Percentiles rank a stretch among this genome's conserved stretches.
Conservation (phyloP, 345 rosid species). For the Populus ilicifolia region DNA sequence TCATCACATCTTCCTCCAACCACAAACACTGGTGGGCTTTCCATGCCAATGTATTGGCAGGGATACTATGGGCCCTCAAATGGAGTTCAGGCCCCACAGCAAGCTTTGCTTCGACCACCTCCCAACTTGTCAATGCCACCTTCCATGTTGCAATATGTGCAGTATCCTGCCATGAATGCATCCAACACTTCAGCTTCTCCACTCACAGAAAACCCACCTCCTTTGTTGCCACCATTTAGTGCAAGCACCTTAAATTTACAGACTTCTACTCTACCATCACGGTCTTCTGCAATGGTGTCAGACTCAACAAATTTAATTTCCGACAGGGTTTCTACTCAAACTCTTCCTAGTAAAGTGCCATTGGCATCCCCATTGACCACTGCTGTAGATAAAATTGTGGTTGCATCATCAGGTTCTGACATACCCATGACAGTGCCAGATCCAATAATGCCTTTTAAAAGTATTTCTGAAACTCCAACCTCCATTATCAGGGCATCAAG, state of each 20-base stretch:
- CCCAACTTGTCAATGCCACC: conserved; percentile 36
- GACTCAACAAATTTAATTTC: conserved; percentile 26
- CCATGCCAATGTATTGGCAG: conserved; percentile 50
- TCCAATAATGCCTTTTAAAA: conserved; percentile 25
- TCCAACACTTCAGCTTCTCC: conserved; percentile 26
- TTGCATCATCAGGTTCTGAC: conserved; percentile 11
- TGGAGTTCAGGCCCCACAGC: conserved; percentile 37
- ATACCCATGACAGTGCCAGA: conserved; percentile 17
- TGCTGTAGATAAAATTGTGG: conserved; percentile 16
- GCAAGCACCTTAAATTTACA: conserved; percentile 13
- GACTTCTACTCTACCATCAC: conserved; percentile 16
- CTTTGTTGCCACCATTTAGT: conserved; percentile 27
- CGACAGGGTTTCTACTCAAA: conserved; percentile 17
- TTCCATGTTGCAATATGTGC: conserved; percentile 31
- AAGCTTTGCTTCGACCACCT: conserved; percentile 33
- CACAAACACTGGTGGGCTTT: conserved; percentile 27
- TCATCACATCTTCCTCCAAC: conserved; percentile 22
- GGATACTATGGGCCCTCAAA: conserved; percentile 38
- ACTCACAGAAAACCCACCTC: conserved; percentile 23
- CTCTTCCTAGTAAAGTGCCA: conserved; percentile 26
- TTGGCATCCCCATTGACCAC: conserved; percentile 16
- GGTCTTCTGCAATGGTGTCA: conserved; percentile 19
- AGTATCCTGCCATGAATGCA: conserved; percentile 24
- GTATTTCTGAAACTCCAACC: conserved; percentile 17
- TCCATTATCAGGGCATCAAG: conserved; percentile 16